These are phyloP conservation scores for Sphagnum fallax DNA, from an alignment of 228 moss, liverwort and hornwort genomes.

Conservation along the genomic window DNA sequence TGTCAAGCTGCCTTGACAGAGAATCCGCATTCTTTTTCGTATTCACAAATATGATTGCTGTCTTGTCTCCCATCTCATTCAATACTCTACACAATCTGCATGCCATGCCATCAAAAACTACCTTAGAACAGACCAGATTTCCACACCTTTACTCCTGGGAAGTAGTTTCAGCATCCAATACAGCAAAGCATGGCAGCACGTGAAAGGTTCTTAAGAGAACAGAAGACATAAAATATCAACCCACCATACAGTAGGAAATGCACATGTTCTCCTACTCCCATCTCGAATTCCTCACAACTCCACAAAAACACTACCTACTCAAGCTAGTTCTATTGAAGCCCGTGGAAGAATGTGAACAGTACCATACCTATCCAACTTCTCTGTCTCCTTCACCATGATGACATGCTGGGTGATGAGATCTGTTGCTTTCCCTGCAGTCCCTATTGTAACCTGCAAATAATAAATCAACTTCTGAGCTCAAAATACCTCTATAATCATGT, in stretches of 20 bases:
- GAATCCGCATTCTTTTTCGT: constrained; percentile 90
- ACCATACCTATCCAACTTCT: constrained; percentile 84
- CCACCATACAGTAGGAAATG: no score
- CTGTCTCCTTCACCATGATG: constrained; percentile 85
- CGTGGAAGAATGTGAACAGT: background rate
- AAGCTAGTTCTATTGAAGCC: no score
- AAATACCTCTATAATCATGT: no score
- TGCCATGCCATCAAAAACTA: background rate
- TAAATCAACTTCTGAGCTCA: background rate
- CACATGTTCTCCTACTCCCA: no score
- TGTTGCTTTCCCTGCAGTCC: constrained; percentile 97
- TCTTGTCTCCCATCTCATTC: constrained; percentile 97
- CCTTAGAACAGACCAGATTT: background rate
- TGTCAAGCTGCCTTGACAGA: constrained; percentile 92
- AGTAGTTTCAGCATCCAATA: no score
- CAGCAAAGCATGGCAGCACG: no score
- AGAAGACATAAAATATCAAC: no score
- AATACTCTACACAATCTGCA: constrained; percentile 87
- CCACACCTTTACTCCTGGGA: background rate
- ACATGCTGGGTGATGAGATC: constrained; percentile 98
- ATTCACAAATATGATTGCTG: constrained; percentile 94
- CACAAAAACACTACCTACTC: no score
- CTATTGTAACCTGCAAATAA: constrained; percentile 79
- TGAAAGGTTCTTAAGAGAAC: no score
- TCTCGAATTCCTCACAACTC: no score